Evolutionary conservation across 2,329 filamentous ascomycete genomes (phyloP).

Genomic region (Basipetospora chlamydospora): DNA sequence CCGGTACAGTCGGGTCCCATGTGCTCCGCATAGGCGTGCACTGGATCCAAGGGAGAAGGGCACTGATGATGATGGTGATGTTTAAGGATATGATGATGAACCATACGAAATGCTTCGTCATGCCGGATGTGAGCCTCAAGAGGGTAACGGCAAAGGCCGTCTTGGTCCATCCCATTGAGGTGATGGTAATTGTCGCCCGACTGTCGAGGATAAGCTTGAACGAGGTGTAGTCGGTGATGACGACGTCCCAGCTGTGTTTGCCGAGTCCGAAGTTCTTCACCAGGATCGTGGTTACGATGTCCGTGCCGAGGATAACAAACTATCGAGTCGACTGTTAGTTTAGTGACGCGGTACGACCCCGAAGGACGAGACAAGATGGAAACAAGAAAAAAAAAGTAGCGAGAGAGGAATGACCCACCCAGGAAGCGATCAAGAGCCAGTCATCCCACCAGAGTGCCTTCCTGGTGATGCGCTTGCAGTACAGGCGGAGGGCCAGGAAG

Average conservation of each 20-base stretch:
- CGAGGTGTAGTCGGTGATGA: slow-evolving; percentile 1
- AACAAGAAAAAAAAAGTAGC: not conserved
- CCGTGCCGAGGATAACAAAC: not conserved
- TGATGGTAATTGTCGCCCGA: slow-evolving; percentile 9
- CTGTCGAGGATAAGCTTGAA: not conserved
- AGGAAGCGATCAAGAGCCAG: slow-evolving; percentile 17
- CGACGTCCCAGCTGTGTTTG: slow-evolving; percentile 7
- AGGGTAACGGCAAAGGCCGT: slow-evolving; percentile 16
- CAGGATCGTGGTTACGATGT: not conserved
- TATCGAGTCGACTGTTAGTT: not conserved
- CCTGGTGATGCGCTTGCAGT: slow-evolving; percentile 21
- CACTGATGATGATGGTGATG: slow-evolving; percentile 9
- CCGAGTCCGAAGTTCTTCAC: slow-evolving; percentile 8
- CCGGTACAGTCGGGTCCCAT: slow-evolving; percentile 10
- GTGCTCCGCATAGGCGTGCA: slow-evolving; percentile 12
- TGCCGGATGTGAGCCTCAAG: slow-evolving; percentile 12
- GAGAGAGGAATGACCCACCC: slow-evolving; percentile 5
- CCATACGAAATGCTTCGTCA: slow-evolving; percentile 13
- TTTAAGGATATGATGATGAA: slow-evolving; percentile 13
- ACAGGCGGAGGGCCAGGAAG: slow-evolving; percentile 16
- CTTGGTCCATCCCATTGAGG: slow-evolving; percentile 14
- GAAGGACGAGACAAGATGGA: not conserved
- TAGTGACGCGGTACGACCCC: not conserved
- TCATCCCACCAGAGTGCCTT: slow-evolving; percentile 23
- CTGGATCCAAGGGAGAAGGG: slow-evolving; percentile 13